These are phyloP conservation scores for Takakia lepidozioides DNA, from an alignment of 225 moss, liverwort and hornwort genomes.

Conservation along the genomic window DNA sequence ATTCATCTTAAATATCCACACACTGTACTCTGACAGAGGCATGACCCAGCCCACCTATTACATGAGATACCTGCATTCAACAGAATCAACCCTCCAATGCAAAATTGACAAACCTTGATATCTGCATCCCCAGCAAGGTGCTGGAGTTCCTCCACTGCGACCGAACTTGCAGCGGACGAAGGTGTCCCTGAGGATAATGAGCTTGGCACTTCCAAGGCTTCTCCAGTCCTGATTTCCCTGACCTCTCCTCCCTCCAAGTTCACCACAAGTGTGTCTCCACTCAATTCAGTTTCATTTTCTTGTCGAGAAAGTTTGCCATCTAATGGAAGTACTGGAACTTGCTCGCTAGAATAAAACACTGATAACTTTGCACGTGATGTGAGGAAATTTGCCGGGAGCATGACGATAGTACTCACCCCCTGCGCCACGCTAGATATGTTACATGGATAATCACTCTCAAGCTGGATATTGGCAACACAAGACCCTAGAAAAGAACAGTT, in stretches of 20 bases:
- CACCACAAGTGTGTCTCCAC: constrained; percentile 24
- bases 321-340: constrained; percentile 15
- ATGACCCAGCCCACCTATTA: too few relatives aligned
- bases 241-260: constrained; percentile 55
- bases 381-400: too few relatives aligned
- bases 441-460: too few relatives aligned
- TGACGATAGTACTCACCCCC: too few relatives aligned
- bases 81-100: too few relatives aligned
- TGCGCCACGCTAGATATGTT: too few relatives aligned
- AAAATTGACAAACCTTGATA: constrained; percentile 78
- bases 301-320: constrained; percentile 40
- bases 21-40: too few relatives aligned
- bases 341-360: constrained; percentile 21
- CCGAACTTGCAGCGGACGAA: constrained; percentile 36
- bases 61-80: too few relatives aligned
- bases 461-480: too few relatives aligned
- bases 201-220: constrained; percentile 48
- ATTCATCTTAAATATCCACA: too few relatives aligned
- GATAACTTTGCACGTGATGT: too few relatives aligned
- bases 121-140: constrained; percentile 91
- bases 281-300: constrained; percentile 17
- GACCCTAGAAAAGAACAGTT: too few relatives aligned
- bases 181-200: constrained; percentile 29
- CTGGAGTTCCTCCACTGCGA: constrained; percentile 86
- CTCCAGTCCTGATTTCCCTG: constrained; percentile 48